phyloP scores from a whole-genome alignment of 257 asterid species.

The Thymus mandschuricus region DNA sequence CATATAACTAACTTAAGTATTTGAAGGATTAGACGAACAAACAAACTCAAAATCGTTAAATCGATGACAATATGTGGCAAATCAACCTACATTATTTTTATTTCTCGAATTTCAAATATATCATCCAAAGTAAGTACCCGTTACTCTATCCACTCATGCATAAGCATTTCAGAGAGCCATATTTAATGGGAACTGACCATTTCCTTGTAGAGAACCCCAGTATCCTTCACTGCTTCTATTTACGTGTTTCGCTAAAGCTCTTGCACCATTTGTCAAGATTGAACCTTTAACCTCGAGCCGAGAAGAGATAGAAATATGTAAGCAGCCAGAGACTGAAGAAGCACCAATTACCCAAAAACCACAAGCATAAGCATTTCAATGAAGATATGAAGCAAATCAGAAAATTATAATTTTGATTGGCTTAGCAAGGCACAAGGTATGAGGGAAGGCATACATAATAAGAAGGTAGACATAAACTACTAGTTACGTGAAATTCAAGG shows the following conservation, averaged over 20 bases:
- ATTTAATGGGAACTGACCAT: conserved; percentile 57
- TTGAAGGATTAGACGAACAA: too few relatives aligned
- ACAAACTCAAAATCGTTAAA: too few relatives aligned
- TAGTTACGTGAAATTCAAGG: conserved; percentile 19
- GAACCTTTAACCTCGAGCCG: conserved; percentile 70
- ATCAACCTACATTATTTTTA: too few relatives aligned
- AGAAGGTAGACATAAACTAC: conserved; percentile 1
- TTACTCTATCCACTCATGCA: too few relatives aligned
- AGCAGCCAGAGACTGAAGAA: conserved; percentile 26
- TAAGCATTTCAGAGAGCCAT: conserved; percentile 14
- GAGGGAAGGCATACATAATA: conserved; percentile 20
- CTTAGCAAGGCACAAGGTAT: not conserved
- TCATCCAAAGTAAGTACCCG: too few relatives aligned
- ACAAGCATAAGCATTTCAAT: conserved; percentile 18
- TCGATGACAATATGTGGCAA: too few relatives aligned
- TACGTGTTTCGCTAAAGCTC: conserved; percentile 83
- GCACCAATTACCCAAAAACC: conserved; percentile 9
- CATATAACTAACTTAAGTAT: too few relatives aligned
- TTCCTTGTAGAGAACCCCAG: conserved; percentile 77
- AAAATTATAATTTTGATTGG: not conserved
- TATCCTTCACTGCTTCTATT: conserved; percentile 66
- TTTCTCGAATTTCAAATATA: too few relatives aligned
- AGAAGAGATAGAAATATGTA: conserved; percentile 28
- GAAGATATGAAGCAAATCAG: conserved; percentile 1
- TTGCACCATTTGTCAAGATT: conserved; percentile 73